These are phyloP conservation scores for Trichoderma lentiforme DNA, from an alignment of 2,329 filamentous ascomycete genomes.

Conservation along the genomic window DNA sequence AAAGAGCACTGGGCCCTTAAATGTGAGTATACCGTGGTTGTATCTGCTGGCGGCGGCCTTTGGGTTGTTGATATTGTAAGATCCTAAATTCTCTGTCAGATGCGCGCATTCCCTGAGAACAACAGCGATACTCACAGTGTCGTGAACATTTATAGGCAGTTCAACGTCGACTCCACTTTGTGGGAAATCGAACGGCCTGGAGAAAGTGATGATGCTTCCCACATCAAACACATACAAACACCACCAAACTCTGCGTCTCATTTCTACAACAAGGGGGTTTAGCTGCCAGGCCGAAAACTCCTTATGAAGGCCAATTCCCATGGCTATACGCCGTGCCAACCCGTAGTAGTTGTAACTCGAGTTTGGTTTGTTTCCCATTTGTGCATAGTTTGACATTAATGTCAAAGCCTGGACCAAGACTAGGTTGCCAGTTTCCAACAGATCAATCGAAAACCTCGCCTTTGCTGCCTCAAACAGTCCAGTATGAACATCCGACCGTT, in stretches of 20 bases:
- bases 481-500: not conserved
- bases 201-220: slow-evolving; percentile 45
- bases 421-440: slow-evolving; percentile 34
- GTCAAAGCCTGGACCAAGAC: slow-evolving; percentile 31
- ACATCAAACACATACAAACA: slow-evolving; percentile 44
- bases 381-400: slow-evolving; percentile 40
- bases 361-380: slow-evolving; percentile 47
- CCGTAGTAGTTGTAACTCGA: slow-evolving; percentile 48
- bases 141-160: not conserved
- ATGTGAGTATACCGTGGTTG: not conserved
- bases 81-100: not conserved
- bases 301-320: slow-evolving; percentile 45
- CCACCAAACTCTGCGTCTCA: slow-evolving; percentile 42
- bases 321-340: slow-evolving; percentile 45
- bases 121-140: not conserved
- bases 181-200: not conserved
- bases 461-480: slow-evolving; percentile 21
- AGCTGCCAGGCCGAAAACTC: slow-evolving; percentile 30
- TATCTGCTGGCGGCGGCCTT: not conserved
- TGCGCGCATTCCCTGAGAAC: not conserved
- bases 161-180: not conserved
- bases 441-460: slow-evolving; percentile 28
- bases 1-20: not conserved
- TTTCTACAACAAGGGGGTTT: slow-evolving; percentile 22
- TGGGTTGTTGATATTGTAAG: not conserved